Evolutionary conservation across 139 green algal genomes (phyloP).

Genomic region (Cymbomonas tetramitiformis): DNA sequence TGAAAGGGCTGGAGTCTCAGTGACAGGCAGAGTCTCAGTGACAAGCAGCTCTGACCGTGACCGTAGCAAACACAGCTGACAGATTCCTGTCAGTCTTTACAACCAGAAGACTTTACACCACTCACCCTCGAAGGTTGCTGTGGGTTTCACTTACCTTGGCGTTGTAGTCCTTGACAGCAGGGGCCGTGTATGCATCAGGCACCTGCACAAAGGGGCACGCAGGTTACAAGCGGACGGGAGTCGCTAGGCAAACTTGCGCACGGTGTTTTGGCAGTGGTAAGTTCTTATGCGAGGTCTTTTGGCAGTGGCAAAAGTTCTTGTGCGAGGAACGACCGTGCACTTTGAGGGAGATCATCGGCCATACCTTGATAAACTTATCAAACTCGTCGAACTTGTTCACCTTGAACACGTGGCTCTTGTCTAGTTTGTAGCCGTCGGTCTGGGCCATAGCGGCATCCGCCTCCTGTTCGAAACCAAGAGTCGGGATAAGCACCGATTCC

Average conservation of each 20-base stretch:
- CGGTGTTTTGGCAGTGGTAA: too few species aligned
- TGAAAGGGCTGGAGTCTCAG: neutral
- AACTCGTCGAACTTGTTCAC: conserved; percentile 87
- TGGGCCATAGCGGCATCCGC: conserved; percentile 29
- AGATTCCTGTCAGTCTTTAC: too few species aligned
- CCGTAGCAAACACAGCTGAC: too few species aligned
- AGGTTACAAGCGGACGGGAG: too few species aligned
- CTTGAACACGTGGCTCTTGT: conserved; percentile 88
- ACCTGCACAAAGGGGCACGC: too few species aligned
- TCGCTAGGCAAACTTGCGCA: too few species aligned
- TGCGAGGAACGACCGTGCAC: too few species aligned
- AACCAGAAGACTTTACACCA: too few species aligned
- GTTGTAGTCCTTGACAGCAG: conserved; percentile 34
- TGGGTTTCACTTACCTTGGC: neutral
- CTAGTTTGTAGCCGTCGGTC: conserved; percentile 75
- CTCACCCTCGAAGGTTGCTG: too few species aligned
- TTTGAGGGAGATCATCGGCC: too few species aligned
- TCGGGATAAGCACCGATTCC: neutral
- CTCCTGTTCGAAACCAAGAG: conserved; percentile 25
- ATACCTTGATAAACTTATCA: conserved; percentile 41
- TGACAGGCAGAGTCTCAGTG: neutral
- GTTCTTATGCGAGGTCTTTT: too few species aligned
- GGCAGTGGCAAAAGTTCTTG: too few species aligned
- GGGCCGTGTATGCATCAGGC: conserved; percentile 41
- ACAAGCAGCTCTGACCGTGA: neutral